Evolutionary conservation across 805 yeast genomes (phyloP).

Genomic region (Schizosaccharomyces lindneri): DNA sequence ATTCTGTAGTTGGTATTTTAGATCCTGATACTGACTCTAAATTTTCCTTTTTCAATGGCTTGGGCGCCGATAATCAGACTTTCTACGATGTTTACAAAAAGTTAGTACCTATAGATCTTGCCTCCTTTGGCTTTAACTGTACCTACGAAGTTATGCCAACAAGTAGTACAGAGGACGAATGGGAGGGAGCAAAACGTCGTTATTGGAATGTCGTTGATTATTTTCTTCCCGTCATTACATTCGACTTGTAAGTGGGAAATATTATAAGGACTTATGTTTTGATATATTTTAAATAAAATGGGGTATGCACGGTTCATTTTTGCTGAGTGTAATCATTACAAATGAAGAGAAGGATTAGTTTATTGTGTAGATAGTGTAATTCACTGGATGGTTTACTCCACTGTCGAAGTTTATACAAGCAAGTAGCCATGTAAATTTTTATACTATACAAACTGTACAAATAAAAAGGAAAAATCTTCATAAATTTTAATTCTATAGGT

Average conservation of each 20-base stretch:
- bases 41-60: slow-evolving; percentile 79
- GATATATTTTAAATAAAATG: no score
- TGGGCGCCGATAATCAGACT: slow-evolving; percentile 54
- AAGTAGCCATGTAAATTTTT: no score
- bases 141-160: slow-evolving; percentile 19
- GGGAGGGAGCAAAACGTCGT: slow-evolving; percentile 1
- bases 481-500: no score
- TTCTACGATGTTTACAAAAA: slow-evolving; percentile 66
- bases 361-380: no score
- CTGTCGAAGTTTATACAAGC: no score
- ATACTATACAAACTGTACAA: no score
- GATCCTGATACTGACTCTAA: slow-evolving; percentile 24
- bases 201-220: background rate
- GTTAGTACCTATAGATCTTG: slow-evolving; percentile 56
- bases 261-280: no score
- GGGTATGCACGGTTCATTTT: no score
- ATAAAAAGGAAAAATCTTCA: no score
- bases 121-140: slow-evolving; percentile 51
- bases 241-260: background rate
- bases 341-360: no score
- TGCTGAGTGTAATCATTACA: no score
- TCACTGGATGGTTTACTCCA: no score
- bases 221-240: background rate
- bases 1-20: slow-evolving; percentile 45
- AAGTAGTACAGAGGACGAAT: background rate